Percentiles rank a stretch among this genome's conserved stretches.
phyloP scores from a whole-genome alignment of 2,329 filamentous ascomycete species.

The Epichloe sylvatica region DNA sequence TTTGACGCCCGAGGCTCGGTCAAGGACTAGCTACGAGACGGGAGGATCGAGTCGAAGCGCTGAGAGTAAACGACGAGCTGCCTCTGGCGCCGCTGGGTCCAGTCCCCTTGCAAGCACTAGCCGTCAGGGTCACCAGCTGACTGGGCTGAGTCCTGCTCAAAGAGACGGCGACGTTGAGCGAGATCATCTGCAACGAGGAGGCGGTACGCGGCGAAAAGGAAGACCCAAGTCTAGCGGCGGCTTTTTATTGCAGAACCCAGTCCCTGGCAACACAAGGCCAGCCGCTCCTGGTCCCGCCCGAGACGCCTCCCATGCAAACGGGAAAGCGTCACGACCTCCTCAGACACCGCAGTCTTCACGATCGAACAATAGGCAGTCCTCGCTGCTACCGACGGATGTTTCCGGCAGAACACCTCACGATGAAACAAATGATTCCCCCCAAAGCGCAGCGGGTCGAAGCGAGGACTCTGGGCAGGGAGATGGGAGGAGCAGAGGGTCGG shows the following conservation, averaged over 20 bases:
- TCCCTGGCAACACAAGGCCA: constrained; percentile 20
- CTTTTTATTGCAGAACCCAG: constrained; percentile 38
- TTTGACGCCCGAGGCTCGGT: constrained; percentile 6
- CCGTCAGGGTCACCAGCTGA: constrained; percentile 4
- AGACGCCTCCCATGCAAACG: constrained; percentile 11
- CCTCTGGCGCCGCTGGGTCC: constrained; percentile 13
- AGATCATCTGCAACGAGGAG: constrained; percentile 8
- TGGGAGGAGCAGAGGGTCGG: neutral
- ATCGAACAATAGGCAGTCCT: neutral
- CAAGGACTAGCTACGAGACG: constrained; percentile 24
- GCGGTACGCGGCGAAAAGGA: constrained; percentile 19
- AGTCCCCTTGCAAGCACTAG: constrained; percentile 8
- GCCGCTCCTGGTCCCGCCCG: constrained; percentile 17
- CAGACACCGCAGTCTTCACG: constrained; percentile 1
- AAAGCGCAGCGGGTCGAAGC: neutral
- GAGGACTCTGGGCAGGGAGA: neutral
- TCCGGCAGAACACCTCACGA: neutral
- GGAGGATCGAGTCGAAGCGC: constrained; percentile 27
- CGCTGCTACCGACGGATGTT: neutral
- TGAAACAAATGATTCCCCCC: neutral
- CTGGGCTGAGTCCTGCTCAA: constrained; percentile 1
- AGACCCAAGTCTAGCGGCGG: constrained; percentile 34
- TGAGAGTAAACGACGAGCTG: neutral
- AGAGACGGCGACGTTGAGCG: neutral
- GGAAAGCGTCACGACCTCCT: constrained; percentile 6